Evolutionary conservation across 2,329 filamentous ascomycete genomes (phyloP), one percentile per base, ranked within the genome.

Genomic region (Phoma herbarum): DNA sequence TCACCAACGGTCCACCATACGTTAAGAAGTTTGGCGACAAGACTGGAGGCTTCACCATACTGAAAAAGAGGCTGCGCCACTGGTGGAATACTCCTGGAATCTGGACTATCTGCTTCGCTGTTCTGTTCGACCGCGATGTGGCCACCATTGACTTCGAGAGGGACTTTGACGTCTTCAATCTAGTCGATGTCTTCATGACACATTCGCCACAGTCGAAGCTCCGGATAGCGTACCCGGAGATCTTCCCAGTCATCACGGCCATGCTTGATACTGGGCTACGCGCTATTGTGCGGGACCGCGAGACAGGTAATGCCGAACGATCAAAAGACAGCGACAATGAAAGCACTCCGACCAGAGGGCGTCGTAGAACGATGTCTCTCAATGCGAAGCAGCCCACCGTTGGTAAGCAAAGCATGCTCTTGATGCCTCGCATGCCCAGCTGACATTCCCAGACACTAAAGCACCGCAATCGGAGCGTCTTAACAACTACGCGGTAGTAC

Each of bases 181-280:
- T 99, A 1, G 77, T 93, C 4, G 87, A 93, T 44, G 83, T 89
- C 1, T 96, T 98, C 70, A 74, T 79, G 6, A 75, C 79, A 7
- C 78, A 81, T 22, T 64, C 67, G 4, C 66, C 70, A 3, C 64
- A 71, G 28, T 52, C 66, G 10, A 61, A 86, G 85, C 45, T 86
- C 84, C 52, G 87, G 85, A 85, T 97, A 16, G 82, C 85, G 0
- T 91, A 92, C 70, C 88, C 92, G 0, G 93, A 96, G 57, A 86
- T 92, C 7, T 80, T 97, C 23, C 85, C 89, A 0, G 88, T 96
- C 11, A 89, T 99, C 44, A 89, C 88, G 5, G 86, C 89, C 0
- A 96, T 99, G 93, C 80, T 99, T 2, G 91, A 96, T 71, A 88
- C 90, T 71, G 94, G 93, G 0, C 76, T 98, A 22, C 90, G 91